Base-by-base conservation (phyloP, 2,329 filamentous ascomycete genomes). In the Scedosporium aurantiacum region DNA sequence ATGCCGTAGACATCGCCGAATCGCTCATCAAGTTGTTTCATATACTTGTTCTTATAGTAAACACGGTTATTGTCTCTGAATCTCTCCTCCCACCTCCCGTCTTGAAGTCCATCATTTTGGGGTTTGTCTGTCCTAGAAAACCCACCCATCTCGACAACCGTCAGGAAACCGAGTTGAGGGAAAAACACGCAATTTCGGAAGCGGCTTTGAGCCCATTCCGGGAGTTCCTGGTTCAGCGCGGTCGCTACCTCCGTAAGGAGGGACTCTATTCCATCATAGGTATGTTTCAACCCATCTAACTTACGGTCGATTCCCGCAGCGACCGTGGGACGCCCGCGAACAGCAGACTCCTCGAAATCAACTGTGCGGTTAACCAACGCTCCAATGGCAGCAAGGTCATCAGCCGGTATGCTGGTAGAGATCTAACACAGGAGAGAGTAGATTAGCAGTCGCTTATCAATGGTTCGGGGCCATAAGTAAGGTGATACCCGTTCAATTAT, bases 81-180 rank as follows among this genome's bases (percentile, higher is more conserved):
- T 69, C 89, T 85, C 61, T 83, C 82, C 63, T 91, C 84, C 94
- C 93, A 99, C 0, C 74, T 73, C 61, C 85, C 85, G 16, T 79
- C 76, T 1, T 75, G 69, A 37, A 55, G 45, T 21, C 27, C 37
- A 3, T 76, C 70, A 0, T 79, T 89, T 66, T 84, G 79, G 65
- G 87, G 92, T 10, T 82, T 75, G 0, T 83, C 81, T 56, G 79
- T 75, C 0, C 84, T 83, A 1, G 81, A 84, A 1, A 77, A 71
- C 14, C 68, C 63, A 54, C 72, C 67, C 8, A 64, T 62, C 66
- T 91, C 82, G 16, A 96, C 85, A 0, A 88, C 85, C 2, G 91
- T 89, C 43, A 97, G 81, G 69, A 97, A 99, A 0, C 94, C 94
- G 43, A 97, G 83, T 68, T 96, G 91, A 0, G 92, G 93, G 64